Evolutionary conservation across 495 filamentous ascomycete species (phyloP), one percentile per base, ranked within the genome.

Genomic region (Jackrogersella minutella): DNA sequence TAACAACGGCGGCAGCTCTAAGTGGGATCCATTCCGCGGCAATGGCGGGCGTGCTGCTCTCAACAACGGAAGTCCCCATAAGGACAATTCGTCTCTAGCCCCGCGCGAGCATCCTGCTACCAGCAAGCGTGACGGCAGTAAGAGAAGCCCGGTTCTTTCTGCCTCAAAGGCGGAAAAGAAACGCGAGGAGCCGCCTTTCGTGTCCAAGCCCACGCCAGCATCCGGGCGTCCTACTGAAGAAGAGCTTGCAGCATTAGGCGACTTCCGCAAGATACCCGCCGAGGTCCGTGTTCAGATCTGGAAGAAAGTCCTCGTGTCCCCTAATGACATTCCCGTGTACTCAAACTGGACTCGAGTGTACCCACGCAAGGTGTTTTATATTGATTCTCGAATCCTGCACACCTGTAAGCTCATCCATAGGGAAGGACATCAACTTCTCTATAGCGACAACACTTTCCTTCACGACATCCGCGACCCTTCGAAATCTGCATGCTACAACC

Each of bases 271-370:
- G 0, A 40, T 81, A 13, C 62, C 79, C 0, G 28, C 34, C 0
- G 78, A 81, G 66, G 52, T 80, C 16, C 73, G 73, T 2, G 70
- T 78, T 24, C 55, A 73, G 52, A 80, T 82, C 5, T 70, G 78
- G 4, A 52, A 73, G 6, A 58, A 73, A 10, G 34, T 81, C 10
- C 70, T 82, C 0, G 47, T 77, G 2, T 73, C 66, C 9, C 46
- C 58, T 0, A 58, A 74, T 19, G 74, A 77, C 0, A 75, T 82
- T 50, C 47, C 30, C 0, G 79, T 82, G 1, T 70, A 69, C 30
- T 21, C 30, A 1, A 63, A 72, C 5, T 82, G 79, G 79, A 73
- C 74, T 0, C 70, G 70, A 17, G 49, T 71, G 10, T 59, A 67
- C 61, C 49, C 67, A 40, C 52, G 56, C 28, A 58, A 6, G 26